Conservation (phyloP, 192 early-diverging fungal species). For the Polychytrium aggregatum region DNA sequence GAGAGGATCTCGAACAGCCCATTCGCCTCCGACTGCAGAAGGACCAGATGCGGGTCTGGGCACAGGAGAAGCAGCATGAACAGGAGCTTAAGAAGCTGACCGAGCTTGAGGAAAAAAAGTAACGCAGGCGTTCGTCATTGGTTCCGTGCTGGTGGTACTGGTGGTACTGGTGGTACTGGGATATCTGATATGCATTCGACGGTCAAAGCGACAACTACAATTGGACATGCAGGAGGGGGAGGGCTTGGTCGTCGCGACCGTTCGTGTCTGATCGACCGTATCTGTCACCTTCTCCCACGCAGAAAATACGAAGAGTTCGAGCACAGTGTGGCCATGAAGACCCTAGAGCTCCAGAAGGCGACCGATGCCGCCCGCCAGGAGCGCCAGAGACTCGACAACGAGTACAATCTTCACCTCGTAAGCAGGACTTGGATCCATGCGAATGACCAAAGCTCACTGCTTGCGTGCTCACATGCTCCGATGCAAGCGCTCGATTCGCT, state of each 20-base stretch:
- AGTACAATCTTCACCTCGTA: conserved; percentile 31
- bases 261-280: no score
- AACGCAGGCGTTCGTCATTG: no score
- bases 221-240: no score
- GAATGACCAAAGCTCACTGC: no score
- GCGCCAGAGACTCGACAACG: conserved; percentile 22
- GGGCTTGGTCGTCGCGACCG: no score
- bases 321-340: conserved; percentile 19
- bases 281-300: no score
- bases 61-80: conserved; percentile 29
- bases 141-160: neutral
- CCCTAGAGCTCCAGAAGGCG: conserved; percentile 22
- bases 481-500: neutral
- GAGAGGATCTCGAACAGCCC: conserved; percentile 34
- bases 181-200: no score
- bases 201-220: no score
- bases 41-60: conserved; percentile 42
- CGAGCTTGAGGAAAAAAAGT: conserved; percentile 29
- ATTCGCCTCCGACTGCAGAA: conserved; percentile 24
- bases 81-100: conserved; percentile 17
- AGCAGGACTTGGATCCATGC: no score
- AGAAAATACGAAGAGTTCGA: conserved; percentile 30
- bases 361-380: conserved; percentile 16
- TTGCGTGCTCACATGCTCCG: neutral
- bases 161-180: no score